Conservation (phyloP, 306 rosid genomes). For the Cucurbita ficifolia region DNA sequence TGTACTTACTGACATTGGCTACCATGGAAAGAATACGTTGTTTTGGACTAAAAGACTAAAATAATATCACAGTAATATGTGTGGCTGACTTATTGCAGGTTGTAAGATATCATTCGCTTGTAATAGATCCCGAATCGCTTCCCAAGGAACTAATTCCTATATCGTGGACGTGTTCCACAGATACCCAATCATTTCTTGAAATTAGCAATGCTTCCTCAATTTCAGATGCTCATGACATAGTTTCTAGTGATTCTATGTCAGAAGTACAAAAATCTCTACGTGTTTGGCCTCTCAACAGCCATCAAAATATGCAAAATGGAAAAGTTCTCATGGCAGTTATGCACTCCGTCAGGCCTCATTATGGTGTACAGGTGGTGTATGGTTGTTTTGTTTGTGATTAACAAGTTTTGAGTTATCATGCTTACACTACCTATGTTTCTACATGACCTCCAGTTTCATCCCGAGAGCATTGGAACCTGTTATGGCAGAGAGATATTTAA, state of each 20-base stretch:
- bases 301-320: conserved; percentile 17
- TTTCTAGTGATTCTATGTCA: conserved; percentile 19
- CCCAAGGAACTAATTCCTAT: conserved; percentile 87
- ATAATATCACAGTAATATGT: background rate
- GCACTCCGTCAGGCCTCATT: conserved; percentile 91
- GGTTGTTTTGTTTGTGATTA: conserved; percentile 9
- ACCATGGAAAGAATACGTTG: background rate
- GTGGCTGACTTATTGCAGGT: conserved; percentile 48
- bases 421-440: conserved; percentile 7
- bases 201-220: conserved; percentile 21
- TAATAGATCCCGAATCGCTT: conserved; percentile 66
- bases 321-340: conserved; percentile 76
- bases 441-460: conserved; percentile 80
- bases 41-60: background rate
- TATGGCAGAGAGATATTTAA: conserved; percentile 74
- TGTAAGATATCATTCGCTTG: conserved; percentile 96
- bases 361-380: conserved; percentile 80
- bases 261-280: conserved; percentile 17
- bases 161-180: conserved; percentile 71
- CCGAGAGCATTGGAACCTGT: conserved; percentile 89
- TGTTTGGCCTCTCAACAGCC: conserved; percentile 15
- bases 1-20: background rate
- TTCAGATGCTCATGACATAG: conserved; percentile 22
- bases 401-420: conserved; percentile 3
- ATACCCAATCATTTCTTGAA: conserved; percentile 43